A percentile compares a stretch with the other conserved stretches of the same genome.
Conservation (phyloP, 345 rosid genomes). For the Melaleuca alternifolia region DNA sequence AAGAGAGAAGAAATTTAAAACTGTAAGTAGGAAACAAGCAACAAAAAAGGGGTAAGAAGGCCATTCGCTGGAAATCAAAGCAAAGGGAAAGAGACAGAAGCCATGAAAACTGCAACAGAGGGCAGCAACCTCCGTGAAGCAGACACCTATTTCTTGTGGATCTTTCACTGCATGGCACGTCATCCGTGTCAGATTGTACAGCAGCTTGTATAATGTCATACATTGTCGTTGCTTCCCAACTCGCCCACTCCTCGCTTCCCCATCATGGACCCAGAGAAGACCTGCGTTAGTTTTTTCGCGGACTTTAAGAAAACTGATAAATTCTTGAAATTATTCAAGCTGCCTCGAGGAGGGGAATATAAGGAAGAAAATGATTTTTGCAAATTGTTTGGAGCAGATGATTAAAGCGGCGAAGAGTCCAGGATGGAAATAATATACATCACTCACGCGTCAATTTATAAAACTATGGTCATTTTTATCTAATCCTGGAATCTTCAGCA, state of each 20-base stretch:
- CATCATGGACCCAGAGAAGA: neutral
- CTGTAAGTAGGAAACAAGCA: neutral
- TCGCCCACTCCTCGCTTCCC: neutral
- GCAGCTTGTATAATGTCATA: neutral
- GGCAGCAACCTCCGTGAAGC: neutral
- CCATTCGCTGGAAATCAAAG: neutral
- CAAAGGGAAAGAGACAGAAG: neutral
- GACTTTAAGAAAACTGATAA: neutral
- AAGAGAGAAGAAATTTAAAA: neutral
- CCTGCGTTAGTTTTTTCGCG: neutral
- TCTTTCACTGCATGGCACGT: neutral
- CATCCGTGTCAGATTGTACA: neutral
- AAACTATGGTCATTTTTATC: neutral
- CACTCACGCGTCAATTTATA: neutral
- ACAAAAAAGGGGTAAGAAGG: neutral
- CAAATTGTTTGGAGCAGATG: neutral
- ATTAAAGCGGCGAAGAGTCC: neutral
- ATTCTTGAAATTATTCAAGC: neutral
- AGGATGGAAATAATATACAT: neutral
- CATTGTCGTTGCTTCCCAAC: neutral
- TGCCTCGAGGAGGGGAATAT: neutral
- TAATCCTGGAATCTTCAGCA: neutral
- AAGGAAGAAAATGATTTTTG: neutral
- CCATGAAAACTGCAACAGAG: neutral
- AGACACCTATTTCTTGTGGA: neutral